A percentile compares a stretch with the other conserved stretches of the same genome.
Evolutionary conservation across 768 basidiomycete species (phyloP).

Genomic region (Phaeotremella fagi): DNA sequence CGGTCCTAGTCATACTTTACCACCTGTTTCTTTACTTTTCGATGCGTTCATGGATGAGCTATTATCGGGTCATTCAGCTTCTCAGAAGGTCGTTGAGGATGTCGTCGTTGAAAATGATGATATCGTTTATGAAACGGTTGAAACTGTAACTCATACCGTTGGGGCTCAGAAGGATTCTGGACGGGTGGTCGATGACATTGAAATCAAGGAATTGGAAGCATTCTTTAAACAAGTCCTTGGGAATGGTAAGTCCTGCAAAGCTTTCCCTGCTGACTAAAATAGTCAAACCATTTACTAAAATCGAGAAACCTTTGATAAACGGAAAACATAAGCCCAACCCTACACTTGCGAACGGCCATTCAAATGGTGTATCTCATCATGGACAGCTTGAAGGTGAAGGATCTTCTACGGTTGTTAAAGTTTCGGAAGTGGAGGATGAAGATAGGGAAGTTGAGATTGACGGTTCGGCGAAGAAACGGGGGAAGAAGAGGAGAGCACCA

Average conservation of each 20-base stretch:
- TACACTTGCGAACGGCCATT: too few species aligned
- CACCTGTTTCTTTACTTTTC: conserved; percentile 68
- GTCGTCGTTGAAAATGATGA: conserved; percentile 16
- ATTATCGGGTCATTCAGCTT: conserved; percentile 9
- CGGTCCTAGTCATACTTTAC: conserved; percentile 69
- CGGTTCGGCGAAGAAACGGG: conserved; percentile 1
- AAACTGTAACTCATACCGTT: conserved; percentile 3
- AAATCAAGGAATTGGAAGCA: conserved; percentile 60
- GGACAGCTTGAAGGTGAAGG: too few species aligned
- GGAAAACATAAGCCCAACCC: conserved; percentile 4
- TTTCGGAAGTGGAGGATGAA: conserved; percentile 2
- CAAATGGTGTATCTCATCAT: too few species aligned
- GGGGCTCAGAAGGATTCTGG: conserved; percentile 6
- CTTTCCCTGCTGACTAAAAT: not conserved
- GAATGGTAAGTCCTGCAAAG: conserved; percentile 1
- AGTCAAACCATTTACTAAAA: not conserved
- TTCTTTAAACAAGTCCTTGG: conserved; percentile 56
- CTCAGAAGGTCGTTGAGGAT: not conserved
- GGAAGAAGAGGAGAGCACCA: conserved; percentile 29
- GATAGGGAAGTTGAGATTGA: conserved; percentile 2
- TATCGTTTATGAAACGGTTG: conserved; percentile 25
- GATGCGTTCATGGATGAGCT: conserved; percentile 59
- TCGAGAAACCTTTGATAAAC: not conserved
- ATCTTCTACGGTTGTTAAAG: not conserved
- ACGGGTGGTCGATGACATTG: conserved; percentile 54